These are phyloP conservation scores for Smittium mucronatum DNA, from an alignment of 371 early-diverging fungal genomes.

Conservation along the genomic window DNA sequence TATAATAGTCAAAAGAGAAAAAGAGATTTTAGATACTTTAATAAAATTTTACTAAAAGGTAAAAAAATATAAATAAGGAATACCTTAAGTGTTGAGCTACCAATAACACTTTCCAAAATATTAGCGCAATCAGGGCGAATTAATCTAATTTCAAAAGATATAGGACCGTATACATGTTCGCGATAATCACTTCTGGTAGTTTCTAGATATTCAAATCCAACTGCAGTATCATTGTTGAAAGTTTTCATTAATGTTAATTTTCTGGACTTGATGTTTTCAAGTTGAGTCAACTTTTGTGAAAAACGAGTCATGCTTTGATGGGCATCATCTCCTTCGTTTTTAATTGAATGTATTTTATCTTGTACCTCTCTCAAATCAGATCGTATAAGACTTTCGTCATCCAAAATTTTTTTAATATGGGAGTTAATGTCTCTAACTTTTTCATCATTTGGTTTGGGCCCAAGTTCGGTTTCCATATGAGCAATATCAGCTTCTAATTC, in stretches of 20 bases:
- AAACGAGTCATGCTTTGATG: conserved; percentile 13
- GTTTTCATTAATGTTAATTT: conserved; percentile 35
- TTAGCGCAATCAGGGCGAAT: conserved; percentile 45
- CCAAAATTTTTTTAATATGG: conserved; percentile 22
- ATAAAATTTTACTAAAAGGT: too few species aligned
- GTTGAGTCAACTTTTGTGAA: conserved; percentile 19
- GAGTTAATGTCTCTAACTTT: conserved; percentile 28
- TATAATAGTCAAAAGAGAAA: too few species aligned
- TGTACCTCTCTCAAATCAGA: conserved; percentile 11
- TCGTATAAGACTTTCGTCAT: background rate
- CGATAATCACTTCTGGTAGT: conserved; percentile 46
- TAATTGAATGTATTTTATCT: conserved; percentile 18
- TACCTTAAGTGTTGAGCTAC: conserved; percentile 33
- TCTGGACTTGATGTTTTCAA: conserved; percentile 42
- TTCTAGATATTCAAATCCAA: conserved; percentile 50
- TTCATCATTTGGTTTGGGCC: conserved; percentile 20
- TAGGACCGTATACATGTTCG: conserved; percentile 60
- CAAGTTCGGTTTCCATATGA: conserved; percentile 31
- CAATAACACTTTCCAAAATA: conserved; percentile 46
- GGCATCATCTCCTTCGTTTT: conserved; percentile 19
- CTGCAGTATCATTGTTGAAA: conserved; percentile 37
- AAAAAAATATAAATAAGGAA: background rate
- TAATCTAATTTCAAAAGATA: conserved; percentile 49
- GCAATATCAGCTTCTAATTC: conserved; percentile 35
- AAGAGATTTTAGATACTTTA: too few species aligned